These are phyloP conservation scores for Phaeotremella skinneri DNA, from an alignment of 768 basidiomycete genomes.

Conservation along the genomic window DNA sequence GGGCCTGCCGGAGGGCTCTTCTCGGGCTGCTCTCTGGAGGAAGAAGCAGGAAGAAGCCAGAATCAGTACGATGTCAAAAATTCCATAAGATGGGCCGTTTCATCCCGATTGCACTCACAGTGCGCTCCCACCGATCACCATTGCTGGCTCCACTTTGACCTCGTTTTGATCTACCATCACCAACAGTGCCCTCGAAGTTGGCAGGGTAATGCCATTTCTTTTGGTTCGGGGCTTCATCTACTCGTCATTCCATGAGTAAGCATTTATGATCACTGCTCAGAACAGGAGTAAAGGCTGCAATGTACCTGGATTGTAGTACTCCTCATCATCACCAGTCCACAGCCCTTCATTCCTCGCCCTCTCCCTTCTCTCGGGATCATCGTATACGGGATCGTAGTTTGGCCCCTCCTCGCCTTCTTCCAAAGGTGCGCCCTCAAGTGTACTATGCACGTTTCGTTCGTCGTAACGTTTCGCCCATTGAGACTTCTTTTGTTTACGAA, in stretches of 20 bases:
- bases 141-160: constrained; percentile 9
- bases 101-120: no score
- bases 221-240: constrained; percentile 50
- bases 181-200: constrained; percentile 52
- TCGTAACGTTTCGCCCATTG: constrained; percentile 86
- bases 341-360: constrained; percentile 43
- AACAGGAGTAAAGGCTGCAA: no score
- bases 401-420: constrained; percentile 70
- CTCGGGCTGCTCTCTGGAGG: constrained; percentile 19
- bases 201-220: constrained; percentile 51
- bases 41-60: no score
- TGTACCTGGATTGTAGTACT: constrained; percentile 51
- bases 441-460: constrained; percentile 69
- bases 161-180: constrained; percentile 28
- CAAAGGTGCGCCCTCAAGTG: constrained; percentile 66
- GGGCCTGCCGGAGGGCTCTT: background rate
- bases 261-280: background rate
- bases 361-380: constrained; percentile 31
- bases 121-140: constrained; percentile 42
- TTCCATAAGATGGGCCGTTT: no score
- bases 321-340: constrained; percentile 48
- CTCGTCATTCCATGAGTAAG: background rate
- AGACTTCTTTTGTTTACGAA: constrained; percentile 72
- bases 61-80: no score
- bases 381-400: constrained; percentile 43